These are phyloP conservation scores for Wickerhamomyces canadensis DNA, from an alignment of 805 yeast genomes.

Conservation along the genomic window DNA sequence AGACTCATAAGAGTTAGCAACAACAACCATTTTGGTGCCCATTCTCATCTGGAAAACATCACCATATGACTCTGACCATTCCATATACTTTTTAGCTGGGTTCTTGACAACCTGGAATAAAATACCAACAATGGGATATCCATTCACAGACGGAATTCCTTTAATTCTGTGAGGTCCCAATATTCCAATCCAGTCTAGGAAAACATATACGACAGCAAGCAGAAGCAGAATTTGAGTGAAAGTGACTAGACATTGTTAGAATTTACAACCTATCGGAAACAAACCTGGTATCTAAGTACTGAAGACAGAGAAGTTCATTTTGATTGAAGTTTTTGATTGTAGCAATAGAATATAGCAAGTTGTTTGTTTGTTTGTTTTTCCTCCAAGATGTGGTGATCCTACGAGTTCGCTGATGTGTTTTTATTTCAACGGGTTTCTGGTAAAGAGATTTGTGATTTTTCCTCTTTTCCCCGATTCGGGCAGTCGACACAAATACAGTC, in stretches of 20 bases:
- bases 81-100: constrained; percentile 44
- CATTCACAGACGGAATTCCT: constrained; percentile 38
- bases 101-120: constrained; percentile 37
- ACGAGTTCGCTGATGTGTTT: too few species aligned
- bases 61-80: constrained; percentile 40
- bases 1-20: constrained; percentile 60
- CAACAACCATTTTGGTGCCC: constrained; percentile 51
- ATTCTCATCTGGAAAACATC: constrained; percentile 57
- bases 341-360: too few species aligned
- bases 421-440: too few species aligned
- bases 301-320: too few species aligned
- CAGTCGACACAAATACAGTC: too few species aligned
- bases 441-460: too few species aligned
- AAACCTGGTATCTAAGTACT: not conserved
- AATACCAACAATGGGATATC: constrained; percentile 49
- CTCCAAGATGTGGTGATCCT: too few species aligned
- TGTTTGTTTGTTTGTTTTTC: too few species aligned
- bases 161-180: constrained; percentile 27
- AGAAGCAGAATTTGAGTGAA: not conserved
- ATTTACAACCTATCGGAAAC: too few species aligned
- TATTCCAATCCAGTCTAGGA: constrained; percentile 18
- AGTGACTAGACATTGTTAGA: not conserved
- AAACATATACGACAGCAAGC: not conserved
- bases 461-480: too few species aligned
- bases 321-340: too few species aligned